phyloP scores from a whole-genome alignment of 352 stramenopile species.

The Phytophthora crassamura region DNA sequence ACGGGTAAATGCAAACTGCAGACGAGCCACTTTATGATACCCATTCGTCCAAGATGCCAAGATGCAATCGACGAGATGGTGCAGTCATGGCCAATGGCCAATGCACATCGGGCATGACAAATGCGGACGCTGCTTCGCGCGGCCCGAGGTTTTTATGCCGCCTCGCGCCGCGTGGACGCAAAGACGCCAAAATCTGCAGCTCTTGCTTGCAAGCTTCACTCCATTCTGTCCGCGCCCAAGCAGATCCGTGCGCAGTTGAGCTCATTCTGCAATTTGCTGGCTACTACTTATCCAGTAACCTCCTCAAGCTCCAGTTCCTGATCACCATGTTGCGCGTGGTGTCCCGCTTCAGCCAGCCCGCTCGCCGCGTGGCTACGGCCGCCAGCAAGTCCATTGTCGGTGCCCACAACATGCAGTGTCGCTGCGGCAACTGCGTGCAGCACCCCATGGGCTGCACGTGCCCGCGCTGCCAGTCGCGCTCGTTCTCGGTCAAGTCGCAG shows the following conservation, averaged over 20 bases:
- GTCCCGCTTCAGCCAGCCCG: slow-evolving; percentile 34
- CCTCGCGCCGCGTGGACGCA: slow-evolving; percentile 19
- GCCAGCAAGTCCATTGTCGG: slow-evolving; percentile 27
- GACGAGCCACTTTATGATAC: slow-evolving; percentile 2
- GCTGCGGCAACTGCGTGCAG: slow-evolving; percentile 37
- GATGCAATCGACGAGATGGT: slow-evolving; percentile 22
- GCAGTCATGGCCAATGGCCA: slow-evolving; percentile 11
- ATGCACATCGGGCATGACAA: slow-evolving; percentile 7
- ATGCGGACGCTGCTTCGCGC: slow-evolving; percentile 22
- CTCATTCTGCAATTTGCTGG: slow-evolving; percentile 33
- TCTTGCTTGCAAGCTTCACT: slow-evolving; percentile 29
- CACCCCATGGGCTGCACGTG: slow-evolving; percentile 28
- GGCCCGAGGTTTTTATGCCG: slow-evolving; percentile 27
- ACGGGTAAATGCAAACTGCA: background rate
- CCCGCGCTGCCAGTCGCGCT: slow-evolving; percentile 32
- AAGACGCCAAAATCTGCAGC: slow-evolving; percentile 28
- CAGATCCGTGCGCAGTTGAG: slow-evolving; percentile 2
- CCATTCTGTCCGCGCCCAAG: slow-evolving; percentile 1
- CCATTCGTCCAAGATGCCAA: background rate
- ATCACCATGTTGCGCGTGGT: slow-evolving; percentile 35
- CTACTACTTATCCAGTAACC: slow-evolving; percentile 24
- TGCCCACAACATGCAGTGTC: slow-evolving; percentile 28
- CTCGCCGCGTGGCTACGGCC: slow-evolving; percentile 17
- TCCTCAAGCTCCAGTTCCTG: slow-evolving; percentile 21
- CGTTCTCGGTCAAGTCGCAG: slow-evolving; percentile 53